Percentiles rank a stretch among this genome's conserved stretches.
phyloP scores from a whole-genome alignment of 2,329 filamentous ascomycete genomes.

The Iodosphaeria phyllophila region DNA sequence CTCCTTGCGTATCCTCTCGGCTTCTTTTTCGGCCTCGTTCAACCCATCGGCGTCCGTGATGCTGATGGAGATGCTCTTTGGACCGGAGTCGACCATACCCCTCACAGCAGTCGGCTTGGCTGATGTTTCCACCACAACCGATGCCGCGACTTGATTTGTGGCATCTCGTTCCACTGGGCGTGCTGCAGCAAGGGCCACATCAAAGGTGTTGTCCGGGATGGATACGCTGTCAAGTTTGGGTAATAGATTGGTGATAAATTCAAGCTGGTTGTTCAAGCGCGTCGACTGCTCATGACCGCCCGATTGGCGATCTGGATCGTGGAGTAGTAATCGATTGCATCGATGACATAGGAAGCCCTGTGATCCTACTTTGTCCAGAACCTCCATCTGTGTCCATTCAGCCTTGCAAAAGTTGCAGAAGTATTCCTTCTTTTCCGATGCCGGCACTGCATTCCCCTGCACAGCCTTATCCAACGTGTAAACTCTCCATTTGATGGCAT shows the following conservation, averaged over 20 bases:
- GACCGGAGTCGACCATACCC: conserved; percentile 45
- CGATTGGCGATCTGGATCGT: conserved; percentile 46
- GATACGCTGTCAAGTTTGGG: conserved; percentile 58
- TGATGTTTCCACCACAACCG: conserved; percentile 34
- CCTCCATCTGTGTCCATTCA: conserved; percentile 81
- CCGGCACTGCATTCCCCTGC: conserved; percentile 63
- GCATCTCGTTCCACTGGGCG: conserved; percentile 48
- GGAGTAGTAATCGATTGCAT: conserved; percentile 47
- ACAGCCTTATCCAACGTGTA: conserved; percentile 78
- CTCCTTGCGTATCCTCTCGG: conserved; percentile 45
- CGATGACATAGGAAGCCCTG: conserved; percentile 68
- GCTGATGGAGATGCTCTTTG: conserved; percentile 50
- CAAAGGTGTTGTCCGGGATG: conserved; percentile 59
- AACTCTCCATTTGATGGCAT: conserved; percentile 89
- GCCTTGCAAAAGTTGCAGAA: conserved; percentile 65
- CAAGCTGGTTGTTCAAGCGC: conserved; percentile 60
- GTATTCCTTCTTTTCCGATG: conserved; percentile 80
- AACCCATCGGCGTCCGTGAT: conserved; percentile 49
- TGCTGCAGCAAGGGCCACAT: conserved; percentile 43
- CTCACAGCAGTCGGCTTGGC: conserved; percentile 47
- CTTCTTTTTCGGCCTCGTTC: conserved; percentile 46
- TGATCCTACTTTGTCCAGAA: conserved; percentile 55
- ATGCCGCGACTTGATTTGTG: conserved; percentile 43
- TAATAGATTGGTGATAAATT: conserved; percentile 58
- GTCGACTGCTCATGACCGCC: conserved; percentile 57